These are phyloP conservation scores for Blastomyces gilchristii DNA, from an alignment of 2,329 filamentous ascomycete genomes.

Conservation along the genomic window DNA sequence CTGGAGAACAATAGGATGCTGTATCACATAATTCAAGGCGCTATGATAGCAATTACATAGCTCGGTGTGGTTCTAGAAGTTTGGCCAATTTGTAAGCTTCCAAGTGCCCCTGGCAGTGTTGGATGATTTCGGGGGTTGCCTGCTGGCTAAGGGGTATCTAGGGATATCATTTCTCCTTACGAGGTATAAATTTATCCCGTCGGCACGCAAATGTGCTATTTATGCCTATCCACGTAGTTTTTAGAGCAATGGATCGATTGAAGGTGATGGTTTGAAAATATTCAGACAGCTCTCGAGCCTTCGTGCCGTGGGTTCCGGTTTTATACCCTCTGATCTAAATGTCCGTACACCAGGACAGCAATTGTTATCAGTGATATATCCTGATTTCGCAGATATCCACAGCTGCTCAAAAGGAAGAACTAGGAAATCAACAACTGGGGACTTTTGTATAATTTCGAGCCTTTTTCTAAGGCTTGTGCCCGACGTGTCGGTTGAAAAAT, in stretches of 20 bases:
- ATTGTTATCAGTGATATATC: neutral
- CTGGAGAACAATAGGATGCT: neutral
- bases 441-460: neutral
- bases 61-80: neutral
- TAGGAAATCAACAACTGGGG: neutral
- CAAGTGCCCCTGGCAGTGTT: neutral
- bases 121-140: neutral
- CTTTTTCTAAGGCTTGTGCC: neutral
- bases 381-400: neutral
- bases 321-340: neutral
- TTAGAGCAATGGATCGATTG: no score
- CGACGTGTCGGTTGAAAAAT: neutral
- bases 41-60: neutral
- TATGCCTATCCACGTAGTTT: no score
- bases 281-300: neutral
- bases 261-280: neutral
- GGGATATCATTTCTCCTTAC: neutral
- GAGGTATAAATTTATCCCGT: no score
- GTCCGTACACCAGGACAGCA: neutral
- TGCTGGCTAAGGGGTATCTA: no score
- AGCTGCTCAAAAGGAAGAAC: neutral
- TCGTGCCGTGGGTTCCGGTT: neutral
- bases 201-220: no score
- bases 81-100: neutral
- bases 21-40: neutral